A percentile compares a stretch with the other conserved stretches of the same genome.
These are phyloP conservation scores for Vitis riparia DNA, from an alignment of 164 flowering plant species.

Conservation along the genomic window DNA sequence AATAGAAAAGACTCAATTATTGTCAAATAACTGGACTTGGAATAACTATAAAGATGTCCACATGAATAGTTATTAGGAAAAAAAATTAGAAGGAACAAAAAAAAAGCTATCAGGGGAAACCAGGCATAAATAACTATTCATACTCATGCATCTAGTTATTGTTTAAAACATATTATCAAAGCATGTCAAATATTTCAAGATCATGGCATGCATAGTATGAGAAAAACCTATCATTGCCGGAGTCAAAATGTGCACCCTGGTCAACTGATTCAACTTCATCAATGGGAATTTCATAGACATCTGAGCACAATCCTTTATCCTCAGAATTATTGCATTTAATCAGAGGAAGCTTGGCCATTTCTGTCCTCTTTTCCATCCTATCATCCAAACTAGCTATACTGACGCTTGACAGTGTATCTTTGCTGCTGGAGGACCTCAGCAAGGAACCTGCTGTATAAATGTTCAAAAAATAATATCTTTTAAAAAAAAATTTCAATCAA, in stretches of 20 bases:
- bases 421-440: constrained; percentile 15
- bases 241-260: constrained; percentile 7
- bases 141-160: too few species aligned
- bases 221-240: constrained; percentile 10
- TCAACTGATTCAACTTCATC: constrained; percentile 13
- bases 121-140: too few species aligned
- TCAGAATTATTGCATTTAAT: constrained; percentile 17
- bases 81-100: too few species aligned
- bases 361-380: constrained; percentile 1
- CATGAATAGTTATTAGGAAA: too few species aligned
- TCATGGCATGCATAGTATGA: neutral
- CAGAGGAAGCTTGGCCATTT: constrained; percentile 12
- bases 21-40: neutral
- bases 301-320: constrained; percentile 5
- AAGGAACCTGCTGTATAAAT: constrained; percentile 18
- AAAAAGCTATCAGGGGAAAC: too few species aligned
- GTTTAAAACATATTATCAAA: too few species aligned
- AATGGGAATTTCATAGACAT: constrained; percentile 12
- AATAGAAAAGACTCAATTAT: neutral
- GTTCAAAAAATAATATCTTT: neutral
- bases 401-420: constrained; percentile 24
- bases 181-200: neutral
- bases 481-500: too few species aligned
- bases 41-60: too few species aligned
- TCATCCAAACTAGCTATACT: constrained; percentile 19